phyloP scores from a whole-genome alignment of 23 red algal species.

The Gracilariopsis chorda region DNA sequence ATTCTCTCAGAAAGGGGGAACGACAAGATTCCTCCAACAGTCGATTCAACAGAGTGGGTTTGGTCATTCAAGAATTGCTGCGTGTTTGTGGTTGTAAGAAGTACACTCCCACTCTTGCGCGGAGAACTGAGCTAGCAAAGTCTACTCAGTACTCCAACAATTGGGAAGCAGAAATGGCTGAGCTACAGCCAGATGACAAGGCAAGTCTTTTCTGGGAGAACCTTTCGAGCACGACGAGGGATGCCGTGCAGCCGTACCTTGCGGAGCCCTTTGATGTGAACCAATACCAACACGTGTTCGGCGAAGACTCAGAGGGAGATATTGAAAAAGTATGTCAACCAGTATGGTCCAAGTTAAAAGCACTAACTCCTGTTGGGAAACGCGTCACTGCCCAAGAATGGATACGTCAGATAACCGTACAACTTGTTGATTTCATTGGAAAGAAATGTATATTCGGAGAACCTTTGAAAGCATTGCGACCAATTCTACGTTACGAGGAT shows the following conservation, averaged over 20 bases:
- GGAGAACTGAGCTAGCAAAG: neutral
- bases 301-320: slow-evolving; percentile 19
- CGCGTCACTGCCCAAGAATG: slow-evolving; percentile 44
- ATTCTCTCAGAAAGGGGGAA: slow-evolving; percentile 64
- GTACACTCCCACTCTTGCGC: slow-evolving; percentile 25
- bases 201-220: slow-evolving; percentile 53
- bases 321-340: slow-evolving; percentile 39
- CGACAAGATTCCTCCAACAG: slow-evolving; percentile 1
- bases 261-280: slow-evolving; percentile 52
- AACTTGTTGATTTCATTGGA: slow-evolving; percentile 50
- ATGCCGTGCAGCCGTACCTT: slow-evolving; percentile 46
- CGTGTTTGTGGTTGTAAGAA: slow-evolving; percentile 65
- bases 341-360: slow-evolving; percentile 59
- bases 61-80: slow-evolving; percentile 89
- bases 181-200: slow-evolving; percentile 4
- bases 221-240: slow-evolving; percentile 31
- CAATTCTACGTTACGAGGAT: slow-evolving; percentile 72
- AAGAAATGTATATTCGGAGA: slow-evolving; percentile 61
- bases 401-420: slow-evolving; percentile 42
- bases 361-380: slow-evolving; percentile 9
- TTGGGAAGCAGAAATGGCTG: slow-evolving; percentile 25
- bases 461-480: slow-evolving; percentile 28
- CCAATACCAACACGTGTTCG: slow-evolving; percentile 41
- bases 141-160: neutral
- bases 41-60: slow-evolving; percentile 70